phyloP scores from a whole-genome alignment of 108 stramenopile genomes.

The Poteriospumella lacustris region DNA sequence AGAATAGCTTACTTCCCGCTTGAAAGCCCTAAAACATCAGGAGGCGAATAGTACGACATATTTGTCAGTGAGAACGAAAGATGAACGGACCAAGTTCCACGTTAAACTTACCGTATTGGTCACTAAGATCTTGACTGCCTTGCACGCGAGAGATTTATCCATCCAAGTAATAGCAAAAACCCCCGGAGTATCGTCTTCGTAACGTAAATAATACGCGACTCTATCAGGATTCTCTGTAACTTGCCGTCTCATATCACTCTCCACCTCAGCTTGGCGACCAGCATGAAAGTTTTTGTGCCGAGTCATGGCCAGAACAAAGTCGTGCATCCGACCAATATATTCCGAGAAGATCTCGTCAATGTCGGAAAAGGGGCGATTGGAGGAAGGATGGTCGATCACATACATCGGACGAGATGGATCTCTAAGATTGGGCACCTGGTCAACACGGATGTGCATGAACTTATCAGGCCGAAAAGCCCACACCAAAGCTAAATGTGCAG shows the following conservation, averaged over 20 bases:
- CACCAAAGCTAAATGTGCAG: slow-evolving; percentile 28
- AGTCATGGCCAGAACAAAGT: slow-evolving; percentile 17
- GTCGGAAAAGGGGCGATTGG: slow-evolving; percentile 11
- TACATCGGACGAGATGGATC: neutral
- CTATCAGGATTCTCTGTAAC: slow-evolving; percentile 2
- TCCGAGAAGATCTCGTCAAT: slow-evolving; percentile 33
- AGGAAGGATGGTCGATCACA: slow-evolving; percentile 13
- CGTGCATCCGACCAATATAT: slow-evolving; percentile 29
- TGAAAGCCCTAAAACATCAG: neutral
- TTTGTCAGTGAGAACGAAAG: neutral
- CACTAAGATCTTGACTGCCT: neutral
- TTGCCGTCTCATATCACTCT: neutral
- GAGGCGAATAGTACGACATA: neutral
- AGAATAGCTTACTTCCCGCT: neutral
- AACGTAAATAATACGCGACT: slow-evolving; percentile 11
- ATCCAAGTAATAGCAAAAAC: neutral
- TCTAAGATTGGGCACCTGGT: neutral
- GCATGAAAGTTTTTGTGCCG: neutral
- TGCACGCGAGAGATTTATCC: neutral
- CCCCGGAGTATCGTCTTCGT: neutral
- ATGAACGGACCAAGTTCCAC: neutral
- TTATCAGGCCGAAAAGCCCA: slow-evolving; percentile 26
- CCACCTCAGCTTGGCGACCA: slow-evolving; percentile 12
- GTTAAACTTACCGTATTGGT: neutral
- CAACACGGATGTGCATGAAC: slow-evolving; percentile 17